Conservation (phyloP, 768 basidiomycete genomes). For the Suillus subaureus region DNA sequence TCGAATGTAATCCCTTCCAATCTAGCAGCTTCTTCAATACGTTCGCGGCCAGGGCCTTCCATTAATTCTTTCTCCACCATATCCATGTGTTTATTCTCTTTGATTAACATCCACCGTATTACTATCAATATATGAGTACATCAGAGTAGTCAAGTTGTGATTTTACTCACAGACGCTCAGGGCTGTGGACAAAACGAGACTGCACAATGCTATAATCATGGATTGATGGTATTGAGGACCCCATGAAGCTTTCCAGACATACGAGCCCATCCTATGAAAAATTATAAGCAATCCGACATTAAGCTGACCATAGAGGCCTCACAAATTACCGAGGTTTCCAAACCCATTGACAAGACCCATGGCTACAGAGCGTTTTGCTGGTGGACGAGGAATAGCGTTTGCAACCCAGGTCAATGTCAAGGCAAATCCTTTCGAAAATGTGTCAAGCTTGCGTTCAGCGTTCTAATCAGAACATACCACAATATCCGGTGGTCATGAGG, state of each 20-base stretch:
- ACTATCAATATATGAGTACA: conserved; percentile 29
- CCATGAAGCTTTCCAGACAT: conserved; percentile 64
- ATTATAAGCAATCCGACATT: neutral
- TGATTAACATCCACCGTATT: conserved; percentile 46
- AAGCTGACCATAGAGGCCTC: conserved; percentile 20
- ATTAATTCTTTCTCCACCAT: conserved; percentile 46
- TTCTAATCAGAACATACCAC: conserved; percentile 29
- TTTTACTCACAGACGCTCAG: conserved; percentile 37
- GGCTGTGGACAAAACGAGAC: conserved; percentile 32
- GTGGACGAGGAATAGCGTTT: conserved; percentile 60
- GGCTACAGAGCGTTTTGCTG: conserved; percentile 51
- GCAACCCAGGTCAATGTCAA: conserved; percentile 62
- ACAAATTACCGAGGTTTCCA: conserved; percentile 64
- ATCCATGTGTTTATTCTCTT: conserved; percentile 53
- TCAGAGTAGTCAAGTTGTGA: neutral
- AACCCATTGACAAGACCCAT: conserved; percentile 65
- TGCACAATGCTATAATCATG: conserved; percentile 51
- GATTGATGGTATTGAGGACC: conserved; percentile 63
- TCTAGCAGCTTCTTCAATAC: conserved; percentile 59
- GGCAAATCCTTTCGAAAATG: conserved; percentile 37
- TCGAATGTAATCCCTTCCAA: conserved; percentile 62
- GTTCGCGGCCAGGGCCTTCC: conserved; percentile 45
- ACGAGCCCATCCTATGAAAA: conserved; percentile 55
- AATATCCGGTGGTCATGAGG: conserved; percentile 60
- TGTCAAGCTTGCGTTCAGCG: neutral